Evolutionary conservation across 345 rosid genomes (phyloP).

Genomic region (Eutrema japonicum): DNA sequence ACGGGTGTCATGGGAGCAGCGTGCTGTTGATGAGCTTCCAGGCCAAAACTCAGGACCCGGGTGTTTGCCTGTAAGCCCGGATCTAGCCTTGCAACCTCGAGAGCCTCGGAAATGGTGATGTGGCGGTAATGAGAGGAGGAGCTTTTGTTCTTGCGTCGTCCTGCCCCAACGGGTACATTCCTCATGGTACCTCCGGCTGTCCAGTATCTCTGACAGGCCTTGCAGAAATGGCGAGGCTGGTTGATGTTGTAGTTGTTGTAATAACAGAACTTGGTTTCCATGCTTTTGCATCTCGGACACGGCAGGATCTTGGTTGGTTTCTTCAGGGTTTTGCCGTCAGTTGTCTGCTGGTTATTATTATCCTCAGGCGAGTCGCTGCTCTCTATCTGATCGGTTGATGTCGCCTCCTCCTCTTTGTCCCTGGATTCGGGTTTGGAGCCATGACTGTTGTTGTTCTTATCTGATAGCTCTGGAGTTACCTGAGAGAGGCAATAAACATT

Average conservation of each 20-base stretch:
- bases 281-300: conserved; percentile 87
- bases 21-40: conserved; percentile 53
- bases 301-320: conserved; percentile 92
- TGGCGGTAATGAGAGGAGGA: conserved; percentile 64
- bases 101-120: conserved; percentile 76
- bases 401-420: conserved; percentile 53
- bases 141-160: conserved; percentile 88
- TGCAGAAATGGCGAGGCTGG: conserved; percentile 95
- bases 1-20: conserved; percentile 56
- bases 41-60: conserved; percentile 66
- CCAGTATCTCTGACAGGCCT: conserved; percentile 95
- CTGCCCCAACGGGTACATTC: conserved; percentile 88
- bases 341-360: conserved; percentile 32
- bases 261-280: conserved; percentile 92
- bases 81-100: conserved; percentile 64
- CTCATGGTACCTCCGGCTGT: conserved; percentile 97
- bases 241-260: conserved; percentile 91
- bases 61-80: conserved; percentile 57
- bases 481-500: conserved; percentile 18
- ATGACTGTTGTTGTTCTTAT: conserved; percentile 15
- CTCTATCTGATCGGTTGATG: conserved; percentile 49
- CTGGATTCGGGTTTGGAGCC: conserved; percentile 35
- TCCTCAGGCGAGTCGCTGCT: conserved; percentile 42
- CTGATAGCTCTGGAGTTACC: conserved; percentile 23
- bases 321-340: conserved; percentile 59